phyloP scores from a whole-genome alignment of 441 rosid genomes.

The Gossypium laxum region DNA sequence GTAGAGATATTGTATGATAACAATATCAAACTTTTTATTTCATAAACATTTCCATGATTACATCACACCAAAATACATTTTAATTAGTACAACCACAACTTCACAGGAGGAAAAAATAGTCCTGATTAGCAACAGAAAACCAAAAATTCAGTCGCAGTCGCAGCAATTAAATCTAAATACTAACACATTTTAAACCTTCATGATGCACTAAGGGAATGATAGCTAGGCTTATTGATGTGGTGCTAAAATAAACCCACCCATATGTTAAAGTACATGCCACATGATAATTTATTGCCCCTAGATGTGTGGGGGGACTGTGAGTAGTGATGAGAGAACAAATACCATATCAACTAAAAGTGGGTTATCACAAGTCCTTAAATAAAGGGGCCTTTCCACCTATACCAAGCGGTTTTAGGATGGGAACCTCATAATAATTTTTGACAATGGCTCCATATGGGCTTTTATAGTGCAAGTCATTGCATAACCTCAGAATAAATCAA shows the following conservation, averaged over 20 bases:
- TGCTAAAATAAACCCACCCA: neutral
- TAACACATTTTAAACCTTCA: neutral
- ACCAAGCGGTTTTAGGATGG: neutral
- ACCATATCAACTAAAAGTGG: neutral
- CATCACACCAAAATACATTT: neutral
- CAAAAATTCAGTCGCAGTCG: neutral
- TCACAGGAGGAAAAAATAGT: neutral
- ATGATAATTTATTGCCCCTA: neutral
- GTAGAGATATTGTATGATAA: neutral
- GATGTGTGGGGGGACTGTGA: neutral
- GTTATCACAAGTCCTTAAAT: neutral
- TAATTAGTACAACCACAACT: neutral
- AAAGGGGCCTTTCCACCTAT: neutral
- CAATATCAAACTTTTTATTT: neutral
- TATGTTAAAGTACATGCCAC: neutral
- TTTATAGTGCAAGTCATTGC: neutral
- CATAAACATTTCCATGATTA: constrained; percentile 3
- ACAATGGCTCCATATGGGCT: neutral
- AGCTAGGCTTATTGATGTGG: neutral
- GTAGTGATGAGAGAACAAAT: neutral
- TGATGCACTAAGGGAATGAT: neutral
- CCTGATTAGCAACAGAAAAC: neutral
- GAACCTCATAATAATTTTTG: neutral
- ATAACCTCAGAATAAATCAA: neutral
- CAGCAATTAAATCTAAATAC: neutral